phyloP scores from a whole-genome alignment of 768 basidiomycete genomes.

The Hypholoma sublateritium region DNA sequence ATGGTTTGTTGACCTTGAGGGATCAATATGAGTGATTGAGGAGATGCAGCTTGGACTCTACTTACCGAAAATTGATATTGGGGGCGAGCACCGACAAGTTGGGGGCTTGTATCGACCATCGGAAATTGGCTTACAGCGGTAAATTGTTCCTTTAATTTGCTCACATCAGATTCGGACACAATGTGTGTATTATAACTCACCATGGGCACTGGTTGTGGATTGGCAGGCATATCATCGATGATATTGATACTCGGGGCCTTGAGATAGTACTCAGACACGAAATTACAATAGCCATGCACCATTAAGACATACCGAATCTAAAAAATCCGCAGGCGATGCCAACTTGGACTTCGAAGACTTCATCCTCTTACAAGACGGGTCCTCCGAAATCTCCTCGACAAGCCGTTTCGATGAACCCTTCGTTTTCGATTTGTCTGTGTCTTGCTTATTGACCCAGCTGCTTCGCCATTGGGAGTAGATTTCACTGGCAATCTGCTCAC shows the following conservation, averaged over 20 bases:
- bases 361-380: conserved; percentile 11
- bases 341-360: background rate
- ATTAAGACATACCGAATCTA: background rate
- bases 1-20: conserved; percentile 1
- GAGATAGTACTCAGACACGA: background rate
- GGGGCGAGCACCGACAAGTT: conserved; percentile 6
- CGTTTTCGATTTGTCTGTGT: conserved; percentile 3
- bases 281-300: too few relatives aligned
- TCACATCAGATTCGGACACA: too few relatives aligned
- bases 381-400: conserved; percentile 5
- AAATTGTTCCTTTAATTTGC: conserved; percentile 9
- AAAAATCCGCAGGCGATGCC: background rate
- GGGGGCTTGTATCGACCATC: conserved; percentile 5
- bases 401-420: conserved; percentile 7
- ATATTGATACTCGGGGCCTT: background rate
- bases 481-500: conserved; percentile 11
- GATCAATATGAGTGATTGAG: too few relatives aligned
- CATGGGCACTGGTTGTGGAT: too few relatives aligned
- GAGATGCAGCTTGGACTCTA: conserved; percentile 7
- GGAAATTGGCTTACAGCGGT: conserved; percentile 9
- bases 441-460: conserved; percentile 2
- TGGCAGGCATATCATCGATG: conserved; percentile 5
- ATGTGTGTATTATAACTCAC: too few relatives aligned
- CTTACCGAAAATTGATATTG: conserved; percentile 11
- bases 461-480: conserved; percentile 9